Percentiles rank a stretch among this genome's conserved stretches.
Conservation (phyloP, 371 early-diverging fungal genomes). For the Rhizopus arrhizus region DNA sequence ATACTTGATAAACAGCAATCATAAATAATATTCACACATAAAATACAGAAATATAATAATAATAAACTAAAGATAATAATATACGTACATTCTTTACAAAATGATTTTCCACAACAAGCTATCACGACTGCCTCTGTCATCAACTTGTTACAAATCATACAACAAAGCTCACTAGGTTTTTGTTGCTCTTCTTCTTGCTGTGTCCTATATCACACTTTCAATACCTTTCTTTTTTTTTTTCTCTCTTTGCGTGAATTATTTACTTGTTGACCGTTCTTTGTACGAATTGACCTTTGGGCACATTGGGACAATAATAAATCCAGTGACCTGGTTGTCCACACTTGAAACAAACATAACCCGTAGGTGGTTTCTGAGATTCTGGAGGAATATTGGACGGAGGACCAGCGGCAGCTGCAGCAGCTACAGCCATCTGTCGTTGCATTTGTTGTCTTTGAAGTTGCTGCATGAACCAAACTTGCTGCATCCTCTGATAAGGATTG, state of each 20-base stretch:
- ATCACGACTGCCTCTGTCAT: constrained; percentile 78
- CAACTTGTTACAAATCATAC: constrained; percentile 75
- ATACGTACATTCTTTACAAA: constrained; percentile 85
- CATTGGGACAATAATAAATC: constrained; percentile 60
- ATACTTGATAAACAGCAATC: neutral
- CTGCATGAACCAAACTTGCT: constrained; percentile 45
- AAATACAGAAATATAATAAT: constrained; percentile 6
- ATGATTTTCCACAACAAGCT: constrained; percentile 86
- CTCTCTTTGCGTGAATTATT: too few relatives aligned
- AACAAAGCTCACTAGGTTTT: constrained; percentile 64
- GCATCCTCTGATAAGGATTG: constrained; percentile 40
- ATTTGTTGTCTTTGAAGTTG: constrained; percentile 44
- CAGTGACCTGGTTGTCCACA: constrained; percentile 58
- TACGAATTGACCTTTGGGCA: constrained; percentile 52
- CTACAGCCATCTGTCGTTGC: constrained; percentile 32
- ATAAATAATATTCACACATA: constrained; percentile 1
- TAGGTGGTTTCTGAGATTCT: constrained; percentile 51
- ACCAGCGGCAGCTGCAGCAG: constrained; percentile 10
- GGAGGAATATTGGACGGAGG: constrained; percentile 43
- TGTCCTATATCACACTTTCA: neutral
- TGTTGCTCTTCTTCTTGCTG: constrained; percentile 12
- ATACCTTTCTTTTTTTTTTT: neutral
- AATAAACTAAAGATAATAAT: constrained; percentile 15
- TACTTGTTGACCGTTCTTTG: constrained; percentile 40
- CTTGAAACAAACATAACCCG: constrained; percentile 55